Evolutionary conservation across 1,284 basidiomycete genomes (phyloP).

Genomic region (Anthracocystis panici-leucophaei): DNA sequence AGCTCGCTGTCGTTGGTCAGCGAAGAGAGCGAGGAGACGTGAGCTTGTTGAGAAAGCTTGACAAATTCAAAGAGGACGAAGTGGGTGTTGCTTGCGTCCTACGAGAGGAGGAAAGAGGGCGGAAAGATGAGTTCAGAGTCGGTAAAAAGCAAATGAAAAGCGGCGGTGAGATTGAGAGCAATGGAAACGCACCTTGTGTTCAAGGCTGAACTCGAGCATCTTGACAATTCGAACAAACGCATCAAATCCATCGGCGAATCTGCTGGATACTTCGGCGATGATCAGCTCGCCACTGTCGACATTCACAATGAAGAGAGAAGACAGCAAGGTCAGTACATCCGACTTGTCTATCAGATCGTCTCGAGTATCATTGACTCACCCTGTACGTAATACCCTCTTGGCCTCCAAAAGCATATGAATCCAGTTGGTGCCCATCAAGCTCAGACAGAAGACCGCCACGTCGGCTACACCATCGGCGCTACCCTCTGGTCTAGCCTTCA

Average conservation of each 20-base stretch:
- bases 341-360: neutral
- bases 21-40: neutral
- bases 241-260: slow-evolving; percentile 70
- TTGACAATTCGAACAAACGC: slow-evolving; percentile 81
- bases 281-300: slow-evolving; percentile 79
- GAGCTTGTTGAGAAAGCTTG: slow-evolving; percentile 24
- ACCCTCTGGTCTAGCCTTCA: neutral
- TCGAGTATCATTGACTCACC: slow-evolving; percentile 73
- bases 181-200: slow-evolving; percentile 72
- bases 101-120: neutral
- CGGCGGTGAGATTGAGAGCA: neutral
- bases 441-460: slow-evolving; percentile 90
- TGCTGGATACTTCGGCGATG: slow-evolving; percentile 86
- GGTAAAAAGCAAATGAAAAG: neutral
- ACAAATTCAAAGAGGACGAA: slow-evolving; percentile 59
- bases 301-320: slow-evolving; percentile 71
- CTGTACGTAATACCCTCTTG: slow-evolving; percentile 82
- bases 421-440: slow-evolving; percentile 98
- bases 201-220: slow-evolving; percentile 83
- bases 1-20: neutral
- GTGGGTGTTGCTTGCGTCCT: slow-evolving; percentile 57
- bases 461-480: slow-evolving; percentile 77
- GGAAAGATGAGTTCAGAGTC: neutral
- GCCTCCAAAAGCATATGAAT: slow-evolving; percentile 87
- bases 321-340: slow-evolving; percentile 6